Base-by-base conservation (phyloP, 176 grass and related monocot species). In the Panicum miliaceum region DNA sequence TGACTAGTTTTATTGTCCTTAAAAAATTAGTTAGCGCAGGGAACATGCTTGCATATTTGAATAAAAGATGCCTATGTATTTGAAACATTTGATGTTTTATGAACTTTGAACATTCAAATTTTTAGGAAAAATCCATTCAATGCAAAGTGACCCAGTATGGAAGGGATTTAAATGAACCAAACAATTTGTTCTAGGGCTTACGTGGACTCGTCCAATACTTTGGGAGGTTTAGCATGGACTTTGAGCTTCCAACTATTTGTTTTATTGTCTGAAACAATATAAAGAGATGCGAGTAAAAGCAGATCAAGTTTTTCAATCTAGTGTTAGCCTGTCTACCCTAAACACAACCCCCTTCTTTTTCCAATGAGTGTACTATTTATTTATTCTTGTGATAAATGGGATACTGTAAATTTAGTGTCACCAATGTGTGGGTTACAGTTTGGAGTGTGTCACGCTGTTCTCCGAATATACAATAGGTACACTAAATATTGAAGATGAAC, bases 341-440 rank as follows among this genome's bases (percentile, higher is more conserved):
- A 64, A 27, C 15, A 53, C 32, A 61, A 58, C 22, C 1, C 9
- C 5, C 2, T n/a, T n/a, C 42, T 57, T 68, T 46, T 36, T 34
- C 3, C 7, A 80, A 79, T 2, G 42, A 25, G 51, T 19, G 20
- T 48, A 54, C 26, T 82, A 22, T 64, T 56, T 82, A 22, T 64
- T 56, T 81, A 25, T 13, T 69, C 27, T 78, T n/a, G 26, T 20
- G 20, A 59, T 38, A 78, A 73, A 84, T 48, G 58, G 48, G 20
- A 25, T 34, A 25, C 2, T 51, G n/a, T 58, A 59, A 23, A 22
- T 53, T 56, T 64, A 4, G 47, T 88, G 64, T 66, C 23, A 38
- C 58, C 67, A 65, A 19, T 77, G 62, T 86, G 64, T 66, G 62
- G 41, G 64, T 86, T 34, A 27, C 43, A 65, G 1, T 77, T 59